These are phyloP conservation scores for Solanum bulbocastanum DNA, from an alignment of 257 asterid genomes.

Conservation along the genomic window DNA sequence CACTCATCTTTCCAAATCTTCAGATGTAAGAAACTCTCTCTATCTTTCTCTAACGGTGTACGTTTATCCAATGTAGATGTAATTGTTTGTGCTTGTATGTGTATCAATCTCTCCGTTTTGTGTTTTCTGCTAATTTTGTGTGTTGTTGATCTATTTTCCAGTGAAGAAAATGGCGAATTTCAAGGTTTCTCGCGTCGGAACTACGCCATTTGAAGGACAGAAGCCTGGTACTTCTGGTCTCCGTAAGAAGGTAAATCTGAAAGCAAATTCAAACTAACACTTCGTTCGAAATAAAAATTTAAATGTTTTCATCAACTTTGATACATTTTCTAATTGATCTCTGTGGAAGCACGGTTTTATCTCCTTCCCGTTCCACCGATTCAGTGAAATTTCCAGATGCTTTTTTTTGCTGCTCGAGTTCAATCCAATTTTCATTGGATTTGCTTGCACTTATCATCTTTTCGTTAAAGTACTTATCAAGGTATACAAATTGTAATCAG, in stretches of 20 bases:
- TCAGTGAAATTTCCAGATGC: background rate
- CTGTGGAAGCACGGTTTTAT: background rate
- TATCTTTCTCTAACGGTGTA: background rate
- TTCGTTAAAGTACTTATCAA: background rate
- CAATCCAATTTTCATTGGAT: background rate
- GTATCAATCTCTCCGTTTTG: background rate
- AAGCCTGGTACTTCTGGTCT: conserved; percentile 97
- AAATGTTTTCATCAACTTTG: background rate
- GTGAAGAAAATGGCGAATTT: conserved; percentile 49
- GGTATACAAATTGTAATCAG: background rate
- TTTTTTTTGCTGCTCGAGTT: background rate
- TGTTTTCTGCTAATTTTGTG: background rate
- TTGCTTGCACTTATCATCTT: background rate
- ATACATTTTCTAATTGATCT: background rate
- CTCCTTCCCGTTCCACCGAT: background rate
- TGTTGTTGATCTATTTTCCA: background rate
- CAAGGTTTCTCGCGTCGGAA: conserved; percentile 52
- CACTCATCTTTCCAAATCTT: background rate
- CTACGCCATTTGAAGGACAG: conserved; percentile 87
- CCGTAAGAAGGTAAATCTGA: conserved; percentile 59
- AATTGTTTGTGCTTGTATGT: background rate
- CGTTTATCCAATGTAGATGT: background rate
- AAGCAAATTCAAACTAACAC: background rate
- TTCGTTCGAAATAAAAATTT: background rate
- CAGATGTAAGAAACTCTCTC: background rate